These are phyloP conservation scores for Podospora pseudocomata DNA, from an alignment of 495 filamentous ascomycete genomes.

Conservation along the genomic window DNA sequence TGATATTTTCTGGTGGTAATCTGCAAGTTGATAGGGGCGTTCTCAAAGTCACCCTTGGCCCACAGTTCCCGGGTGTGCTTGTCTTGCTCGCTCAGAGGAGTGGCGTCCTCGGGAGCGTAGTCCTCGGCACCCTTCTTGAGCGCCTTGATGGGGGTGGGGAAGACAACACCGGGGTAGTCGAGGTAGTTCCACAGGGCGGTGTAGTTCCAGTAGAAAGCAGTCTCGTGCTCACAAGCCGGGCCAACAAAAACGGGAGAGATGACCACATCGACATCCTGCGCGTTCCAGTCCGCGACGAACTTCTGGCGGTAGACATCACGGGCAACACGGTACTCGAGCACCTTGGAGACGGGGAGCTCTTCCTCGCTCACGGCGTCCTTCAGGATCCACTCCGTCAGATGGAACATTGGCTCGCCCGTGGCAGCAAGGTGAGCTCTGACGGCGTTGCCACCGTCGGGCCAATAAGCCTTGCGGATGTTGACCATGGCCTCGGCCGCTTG, in stretches of 20 bases:
- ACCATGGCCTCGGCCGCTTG: slow-evolving; percentile 43
- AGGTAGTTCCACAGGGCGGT: slow-evolving; percentile 51
- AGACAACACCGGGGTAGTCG: slow-evolving; percentile 10
- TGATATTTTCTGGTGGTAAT: slow-evolving; percentile 18
- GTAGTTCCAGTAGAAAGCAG: slow-evolving; percentile 65
- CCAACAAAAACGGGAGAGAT: slow-evolving; percentile 61
- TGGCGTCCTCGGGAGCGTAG: slow-evolving; percentile 4
- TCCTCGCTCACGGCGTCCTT: slow-evolving; percentile 44
- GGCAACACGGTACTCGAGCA: slow-evolving; percentile 52
- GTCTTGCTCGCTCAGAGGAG: slow-evolving; percentile 13
- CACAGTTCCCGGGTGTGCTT: slow-evolving; percentile 17
- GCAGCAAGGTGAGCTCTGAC: slow-evolving; percentile 45
- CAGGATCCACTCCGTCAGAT: slow-evolving; percentile 50
- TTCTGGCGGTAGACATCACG: slow-evolving; percentile 39
- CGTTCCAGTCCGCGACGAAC: slow-evolving; percentile 57
- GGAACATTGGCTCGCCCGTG: slow-evolving; percentile 56
- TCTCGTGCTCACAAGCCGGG: slow-evolving; percentile 57
- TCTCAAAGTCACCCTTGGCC: slow-evolving; percentile 21
- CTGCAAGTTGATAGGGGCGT: slow-evolving; percentile 18
- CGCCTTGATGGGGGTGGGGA: slow-evolving; percentile 10
- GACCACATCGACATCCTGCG: slow-evolving; percentile 60
- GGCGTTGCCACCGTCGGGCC: slow-evolving; percentile 55
- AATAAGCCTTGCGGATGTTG: slow-evolving; percentile 45
- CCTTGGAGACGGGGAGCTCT: slow-evolving; percentile 48
- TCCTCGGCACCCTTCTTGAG: slow-evolving; percentile 13